Base-by-base conservation (phyloP, 768 basidiomycete genomes). In the Lactarius indigo region DNA sequence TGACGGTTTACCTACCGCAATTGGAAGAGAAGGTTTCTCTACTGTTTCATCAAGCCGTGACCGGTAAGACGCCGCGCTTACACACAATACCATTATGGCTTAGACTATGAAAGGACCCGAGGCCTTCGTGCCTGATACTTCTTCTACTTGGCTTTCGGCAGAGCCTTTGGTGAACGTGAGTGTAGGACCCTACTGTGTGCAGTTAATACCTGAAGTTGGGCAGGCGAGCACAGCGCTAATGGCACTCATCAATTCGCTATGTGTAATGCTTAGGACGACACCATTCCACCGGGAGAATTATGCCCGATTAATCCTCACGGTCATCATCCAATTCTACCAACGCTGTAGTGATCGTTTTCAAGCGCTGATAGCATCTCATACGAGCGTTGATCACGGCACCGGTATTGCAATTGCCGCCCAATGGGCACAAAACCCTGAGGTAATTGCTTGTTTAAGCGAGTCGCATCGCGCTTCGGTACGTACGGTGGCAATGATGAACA, bases 251-350 rank as follows among this genome's bases (percentile, higher is more conserved):
- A 96, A 96, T 72, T 96, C 92, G 1, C 79, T 98, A 6, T 96
- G 94, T 72, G 83, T 86, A 9, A 96, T 98, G 94, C 85, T 97
- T 23, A 84, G 87, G 64, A 89, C 87, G 6, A 94, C 92, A 20
- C 95, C 96, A 0, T 98, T 98, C 78, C 96, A 98, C 73, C 84
- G 89, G 67, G 96, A 98, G 76, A 95, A 89, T 74, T 97, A 98
- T 75, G 89, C 93, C 20, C 86, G 94, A n/a, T 81, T 98, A 35
- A 96, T 98, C 64, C 84, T 98, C 37, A 89, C 91, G 18, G 90
- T 98, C 62, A 90, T 98, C 64, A 94, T 96, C 47, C 95, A 97
- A 75, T 97, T 96, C 74, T 97, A 98, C 72, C 94, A 97, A 74
- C 86, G 91, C 31, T 98, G 94, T 71, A 94, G 92, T 70, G 90